These are phyloP conservation scores for Penstemon davidsonii DNA, from an alignment of 257 asterid genomes.

Conservation along the genomic window DNA sequence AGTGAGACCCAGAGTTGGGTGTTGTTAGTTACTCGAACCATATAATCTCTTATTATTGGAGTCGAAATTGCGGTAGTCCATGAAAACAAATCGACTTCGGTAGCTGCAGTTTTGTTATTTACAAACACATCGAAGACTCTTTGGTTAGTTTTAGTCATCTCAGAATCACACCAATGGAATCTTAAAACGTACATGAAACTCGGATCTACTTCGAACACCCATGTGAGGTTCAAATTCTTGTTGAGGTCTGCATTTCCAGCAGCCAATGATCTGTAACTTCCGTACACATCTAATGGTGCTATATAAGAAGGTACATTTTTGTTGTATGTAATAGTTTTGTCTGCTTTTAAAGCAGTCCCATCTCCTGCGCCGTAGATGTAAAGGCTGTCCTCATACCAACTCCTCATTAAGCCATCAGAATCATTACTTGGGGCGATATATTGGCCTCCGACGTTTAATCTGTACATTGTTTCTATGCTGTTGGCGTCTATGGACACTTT, in stretches of 20 bases:
- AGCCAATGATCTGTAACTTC: conserved; percentile 64
- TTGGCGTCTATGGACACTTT: conserved; percentile 37
- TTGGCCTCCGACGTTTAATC: conserved; percentile 82
- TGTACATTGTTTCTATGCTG: conserved; percentile 61
- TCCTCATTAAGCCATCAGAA: conserved; percentile 67
- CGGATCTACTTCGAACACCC: conserved; percentile 74
- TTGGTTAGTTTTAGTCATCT: conserved; percentile 52
- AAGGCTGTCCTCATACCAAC: conserved; percentile 87
- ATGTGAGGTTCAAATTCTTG: conserved; percentile 54
- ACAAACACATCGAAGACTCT: conserved; percentile 62
- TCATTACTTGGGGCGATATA: conserved; percentile 61
- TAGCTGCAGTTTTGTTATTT: conserved; percentile 61
- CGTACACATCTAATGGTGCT: conserved; percentile 73
- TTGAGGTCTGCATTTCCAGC: conserved; percentile 41
- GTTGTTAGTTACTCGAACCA: conserved; percentile 38
- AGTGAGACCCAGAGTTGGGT: conserved; percentile 58
- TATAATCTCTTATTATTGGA: conserved; percentile 59
- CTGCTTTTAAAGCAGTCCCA: conserved; percentile 45
- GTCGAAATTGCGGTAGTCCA: conserved; percentile 36
- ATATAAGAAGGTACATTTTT: conserved; percentile 41
- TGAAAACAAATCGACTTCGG: conserved; percentile 42
- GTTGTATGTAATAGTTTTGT: conserved; percentile 33
- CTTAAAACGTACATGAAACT: conserved; percentile 70
- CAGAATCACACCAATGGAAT: conserved; percentile 90
- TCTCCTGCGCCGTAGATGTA: conserved; percentile 46